Conservation (phyloP, 2,329 filamentous ascomycete species). For the Fusarium metavorans region DNA sequence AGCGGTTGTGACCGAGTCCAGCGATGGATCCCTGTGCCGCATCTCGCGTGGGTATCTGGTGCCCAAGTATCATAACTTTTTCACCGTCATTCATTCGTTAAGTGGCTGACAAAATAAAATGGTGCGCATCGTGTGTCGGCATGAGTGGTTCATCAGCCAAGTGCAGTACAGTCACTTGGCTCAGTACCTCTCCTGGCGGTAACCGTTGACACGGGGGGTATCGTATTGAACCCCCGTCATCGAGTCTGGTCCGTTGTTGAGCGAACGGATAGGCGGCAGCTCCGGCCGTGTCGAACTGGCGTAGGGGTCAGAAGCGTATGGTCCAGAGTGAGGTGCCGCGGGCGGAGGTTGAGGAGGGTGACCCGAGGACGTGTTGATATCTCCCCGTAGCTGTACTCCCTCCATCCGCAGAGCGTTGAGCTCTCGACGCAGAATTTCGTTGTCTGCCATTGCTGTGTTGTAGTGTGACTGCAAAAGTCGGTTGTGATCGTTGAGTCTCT, state of each 20-base stretch:
- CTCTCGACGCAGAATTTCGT: slow-evolving; percentile 63
- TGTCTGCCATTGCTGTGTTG: slow-evolving; percentile 56
- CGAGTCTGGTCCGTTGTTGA: slow-evolving; percentile 66
- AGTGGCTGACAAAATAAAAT: slow-evolving; percentile 33
- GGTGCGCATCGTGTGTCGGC: slow-evolving; percentile 5
- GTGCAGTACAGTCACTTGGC: not conserved
- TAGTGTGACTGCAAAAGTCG: slow-evolving; percentile 61
- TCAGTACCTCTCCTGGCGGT: slow-evolving; percentile 56
- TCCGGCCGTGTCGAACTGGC: slow-evolving; percentile 57
- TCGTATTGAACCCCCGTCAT: slow-evolving; percentile 78
- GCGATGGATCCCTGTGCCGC: slow-evolving; percentile 20
- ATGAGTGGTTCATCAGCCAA: not conserved
- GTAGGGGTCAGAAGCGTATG: slow-evolving; percentile 49
- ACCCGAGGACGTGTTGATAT: slow-evolving; percentile 46
- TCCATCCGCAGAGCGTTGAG: slow-evolving; percentile 61
- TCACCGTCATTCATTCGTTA: slow-evolving; percentile 45
- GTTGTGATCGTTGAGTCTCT: slow-evolving; percentile 64
- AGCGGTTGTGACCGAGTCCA: slow-evolving; percentile 15
- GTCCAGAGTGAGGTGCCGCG: slow-evolving; percentile 33
- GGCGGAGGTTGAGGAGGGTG: slow-evolving; percentile 38
- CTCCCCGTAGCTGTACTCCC: slow-evolving; percentile 59
- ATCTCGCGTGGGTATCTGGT: slow-evolving; percentile 24
- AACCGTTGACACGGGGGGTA: slow-evolving; percentile 60
- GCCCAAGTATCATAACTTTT: slow-evolving; percentile 42
- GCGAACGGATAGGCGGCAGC: slow-evolving; percentile 67